Percentiles rank a stretch among this genome's conserved stretches.
These are phyloP conservation scores for Russula virescens DNA, from an alignment of 768 basidiomycete genomes.

Conservation along the genomic window DNA sequence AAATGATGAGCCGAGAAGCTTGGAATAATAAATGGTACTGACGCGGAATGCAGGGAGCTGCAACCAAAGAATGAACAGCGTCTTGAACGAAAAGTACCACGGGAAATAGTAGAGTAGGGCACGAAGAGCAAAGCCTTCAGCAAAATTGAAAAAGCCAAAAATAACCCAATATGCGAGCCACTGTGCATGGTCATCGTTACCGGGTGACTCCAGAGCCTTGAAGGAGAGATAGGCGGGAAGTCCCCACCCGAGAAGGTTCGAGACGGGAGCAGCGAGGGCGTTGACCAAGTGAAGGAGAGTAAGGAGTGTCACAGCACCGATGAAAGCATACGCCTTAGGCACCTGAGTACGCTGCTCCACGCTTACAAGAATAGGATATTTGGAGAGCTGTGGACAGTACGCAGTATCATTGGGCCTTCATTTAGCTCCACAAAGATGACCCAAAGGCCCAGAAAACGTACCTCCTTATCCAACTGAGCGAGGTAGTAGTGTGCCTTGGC, in stretches of 20 bases:
- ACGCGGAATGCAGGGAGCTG: slow-evolving; percentile 82
- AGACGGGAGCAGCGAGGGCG: slow-evolving; percentile 85
- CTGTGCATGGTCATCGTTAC: slow-evolving; percentile 79
- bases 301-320: slow-evolving; percentile 64
- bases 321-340: slow-evolving; percentile 85
- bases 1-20: slow-evolving; percentile 5
- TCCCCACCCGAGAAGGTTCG: slow-evolving; percentile 91
- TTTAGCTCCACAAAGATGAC: not conserved
- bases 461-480: slow-evolving; percentile 95
- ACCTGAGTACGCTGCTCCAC: slow-evolving; percentile 88
- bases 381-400: slow-evolving; percentile 51
- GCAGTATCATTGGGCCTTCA: not conserved
- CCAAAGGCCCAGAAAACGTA: slow-evolving; percentile 34
- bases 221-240: slow-evolving; percentile 94
- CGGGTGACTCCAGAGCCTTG: slow-evolving; percentile 87
- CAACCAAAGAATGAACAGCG: slow-evolving; percentile 85
- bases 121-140: slow-evolving; percentile 80
- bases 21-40: slow-evolving; percentile 34
- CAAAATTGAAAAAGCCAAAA: slow-evolving; percentile 89
- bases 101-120: slow-evolving; percentile 87
- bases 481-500: slow-evolving; percentile 78
- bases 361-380: slow-evolving; percentile 79
- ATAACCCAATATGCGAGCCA: slow-evolving; percentile 99
- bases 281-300: slow-evolving; percentile 79
- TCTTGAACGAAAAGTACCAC: slow-evolving; percentile 95